Evolutionary conservation across 176 grass and related monocot genomes (phyloP).

Genomic region (Stipa capillata): DNA sequence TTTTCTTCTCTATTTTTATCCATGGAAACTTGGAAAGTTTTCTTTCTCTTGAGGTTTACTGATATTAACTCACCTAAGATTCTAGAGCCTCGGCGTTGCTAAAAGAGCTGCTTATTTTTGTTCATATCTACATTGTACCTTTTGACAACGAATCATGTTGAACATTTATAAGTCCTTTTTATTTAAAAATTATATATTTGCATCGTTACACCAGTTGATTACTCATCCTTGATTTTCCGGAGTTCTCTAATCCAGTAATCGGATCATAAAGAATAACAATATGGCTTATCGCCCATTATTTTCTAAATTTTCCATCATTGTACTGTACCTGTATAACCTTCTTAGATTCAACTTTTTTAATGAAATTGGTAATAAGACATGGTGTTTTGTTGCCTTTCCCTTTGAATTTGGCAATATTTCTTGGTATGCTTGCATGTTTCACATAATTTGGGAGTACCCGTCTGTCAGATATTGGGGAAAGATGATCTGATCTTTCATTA

Average conservation of each 20-base stretch:
- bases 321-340: neutral
- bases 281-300: neutral
- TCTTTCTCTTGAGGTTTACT: neutral
- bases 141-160: neutral
- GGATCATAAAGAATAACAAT: slow-evolving; percentile 8
- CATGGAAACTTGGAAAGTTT: neutral
- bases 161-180: neutral
- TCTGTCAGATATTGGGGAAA: neutral
- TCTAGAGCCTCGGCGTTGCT: neutral
- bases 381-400: neutral
- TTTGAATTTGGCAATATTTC: neutral
- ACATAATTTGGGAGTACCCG: neutral
- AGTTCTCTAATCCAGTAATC: neutral
- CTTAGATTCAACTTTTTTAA: neutral
- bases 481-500: slow-evolving; percentile 6
- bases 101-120: slow-evolving; percentile 9
- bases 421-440: neutral
- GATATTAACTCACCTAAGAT: neutral
- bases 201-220: neutral
- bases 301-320: neutral
- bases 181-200: neutral
- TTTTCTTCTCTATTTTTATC: slow-evolving; percentile 3
- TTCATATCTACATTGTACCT: slow-evolving; percentile 10
- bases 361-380: neutral
- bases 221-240: neutral